Base-by-base conservation (phyloP, 2,329 filamentous ascomycete species). In the Sporothrix dimorphospora region DNA sequence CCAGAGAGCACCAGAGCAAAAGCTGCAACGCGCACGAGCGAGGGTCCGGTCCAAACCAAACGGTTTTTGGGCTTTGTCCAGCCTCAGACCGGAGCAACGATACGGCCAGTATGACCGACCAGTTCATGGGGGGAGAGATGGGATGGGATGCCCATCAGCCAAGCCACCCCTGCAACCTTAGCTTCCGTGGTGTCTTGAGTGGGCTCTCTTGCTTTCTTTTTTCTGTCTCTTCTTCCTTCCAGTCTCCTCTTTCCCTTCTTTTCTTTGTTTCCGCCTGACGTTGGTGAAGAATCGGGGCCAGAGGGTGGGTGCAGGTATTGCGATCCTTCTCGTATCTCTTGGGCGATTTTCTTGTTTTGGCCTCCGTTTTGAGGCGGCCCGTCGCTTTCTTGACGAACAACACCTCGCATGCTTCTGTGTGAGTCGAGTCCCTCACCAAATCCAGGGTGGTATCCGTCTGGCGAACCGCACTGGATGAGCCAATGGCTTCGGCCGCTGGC, bases 401-500 rank as follows among this genome's bases (percentile, higher is more conserved):
- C 55, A 38, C 55, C 16, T 57, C 27, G 27, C 34, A 16, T 30
- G 55, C 19, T 7, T 40, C n/a, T n/a, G n/a, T n/a, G 30, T 16
- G 57, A 21, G 30, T 8, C 19, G 59, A 24, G 53, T 27, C 38
- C 38, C 45, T 42, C 40, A 30, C 61, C 21, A n/a, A 51, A 14
- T 24, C 2, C 45, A 53, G 45, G 65, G 65, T 53, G 27, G 65
- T 40, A 53, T 53, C 30, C 65, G 27, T 40, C 8, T 53, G 45
- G 65, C 30, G 27, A 68, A 68, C 65, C 47, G 65, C 47, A 68
- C 30, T 24, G n/a, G 47, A 66, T 53, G 65, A 53, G 47, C 65
- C 65, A 68, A 68, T 68, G 65, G 63, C 27, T 47, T 68, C 47
- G 45, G 65, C 65, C 65, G 65, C 47, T 68, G 65, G 45, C 45